Base-by-base conservation (phyloP, 2,329 filamentous ascomycete species). In the Fusarium xylarioides region DNA sequence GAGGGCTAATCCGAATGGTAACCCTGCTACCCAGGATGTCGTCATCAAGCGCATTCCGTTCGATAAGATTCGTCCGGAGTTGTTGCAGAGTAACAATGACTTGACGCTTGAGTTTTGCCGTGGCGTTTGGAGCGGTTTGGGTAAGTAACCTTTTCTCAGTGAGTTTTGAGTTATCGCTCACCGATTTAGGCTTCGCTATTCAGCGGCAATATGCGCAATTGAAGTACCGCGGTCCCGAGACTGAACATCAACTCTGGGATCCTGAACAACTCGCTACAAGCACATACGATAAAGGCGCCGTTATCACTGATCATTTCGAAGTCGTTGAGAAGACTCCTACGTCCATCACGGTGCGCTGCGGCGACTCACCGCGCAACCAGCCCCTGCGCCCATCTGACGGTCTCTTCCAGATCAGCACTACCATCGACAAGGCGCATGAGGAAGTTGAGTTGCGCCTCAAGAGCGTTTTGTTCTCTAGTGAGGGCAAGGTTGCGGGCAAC, bases 291-390 rank as follows among this genome's bases (percentile, higher is more conserved):
- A 84, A 86, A 43, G 91, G 91, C 38, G 92, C 91, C 2, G 78
- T 85, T 44, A 87, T 93, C 64, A 92, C 89, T 7, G 91, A 93
- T 78, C 91, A 93, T 80, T 93, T 93, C 77, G 90, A 93, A 79
- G 91, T 93, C 0, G 83, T 93, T 2, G 88, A 90, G 59, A 91
- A 91, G 81, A 90, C 88, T 0, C 83, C 87, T 1, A 85, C 85
- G 11, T 83, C 86, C 16, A 91, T 93, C 66, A 85, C 90, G 2
- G 85, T 93, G 28, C 88, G 91, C 28, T 91, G 89, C 73, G 91
- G 91, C 21, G 91, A 91, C 70, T 89, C 88, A 4, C 91, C 91
- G 1, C 84, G 89, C 28, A 88, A 88, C 49, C 83, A 82, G 49
- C 86, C 83, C 1, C 85, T 88, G 4, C 85, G 91, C 12, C 83